Evolutionary conservation across 2,329 filamentous ascomycete genomes (phyloP).

Genomic region (Trichoderma asperellum): DNA sequence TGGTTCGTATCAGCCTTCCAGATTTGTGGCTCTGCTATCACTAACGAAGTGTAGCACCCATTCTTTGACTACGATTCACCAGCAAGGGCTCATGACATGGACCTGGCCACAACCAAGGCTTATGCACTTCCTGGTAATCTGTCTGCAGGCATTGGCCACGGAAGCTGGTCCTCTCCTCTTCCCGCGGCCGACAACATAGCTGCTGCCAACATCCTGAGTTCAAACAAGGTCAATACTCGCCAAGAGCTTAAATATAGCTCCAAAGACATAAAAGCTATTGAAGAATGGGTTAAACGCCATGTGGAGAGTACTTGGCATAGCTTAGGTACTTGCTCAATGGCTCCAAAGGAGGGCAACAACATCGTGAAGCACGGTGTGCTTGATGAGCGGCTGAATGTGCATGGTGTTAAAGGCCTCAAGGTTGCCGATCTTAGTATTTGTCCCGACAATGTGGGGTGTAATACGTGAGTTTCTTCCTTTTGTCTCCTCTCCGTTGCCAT

Average conservation of each 20-base stretch:
- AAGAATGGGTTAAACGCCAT: constrained; percentile 45
- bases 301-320: constrained; percentile 49
- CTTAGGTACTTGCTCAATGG: constrained; percentile 50
- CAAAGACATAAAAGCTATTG: constrained; percentile 44
- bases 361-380: constrained; percentile 46
- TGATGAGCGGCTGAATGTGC: constrained; percentile 46
- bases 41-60: not conserved
- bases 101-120: constrained; percentile 13
- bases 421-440: constrained; percentile 43
- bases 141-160: constrained; percentile 20
- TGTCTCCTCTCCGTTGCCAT: not conserved
- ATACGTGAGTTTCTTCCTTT: constrained; percentile 38
- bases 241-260: constrained; percentile 19
- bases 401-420: constrained; percentile 47
- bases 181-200: constrained; percentile 10
- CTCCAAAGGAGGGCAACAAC: constrained; percentile 31
- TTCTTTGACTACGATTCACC: constrained; percentile 45
- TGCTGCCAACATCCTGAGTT: not conserved
- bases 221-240: constrained; percentile 14
- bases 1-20: constrained; percentile 4
- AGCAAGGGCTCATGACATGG: constrained; percentile 38
- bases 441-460: constrained; percentile 46
- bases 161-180: constrained; percentile 21
- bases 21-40: not conserved
- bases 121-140: constrained; percentile 17